phyloP scores from a whole-genome alignment of 2,329 filamentous ascomycete species.

The Trichophyton verrucosum region DNA sequence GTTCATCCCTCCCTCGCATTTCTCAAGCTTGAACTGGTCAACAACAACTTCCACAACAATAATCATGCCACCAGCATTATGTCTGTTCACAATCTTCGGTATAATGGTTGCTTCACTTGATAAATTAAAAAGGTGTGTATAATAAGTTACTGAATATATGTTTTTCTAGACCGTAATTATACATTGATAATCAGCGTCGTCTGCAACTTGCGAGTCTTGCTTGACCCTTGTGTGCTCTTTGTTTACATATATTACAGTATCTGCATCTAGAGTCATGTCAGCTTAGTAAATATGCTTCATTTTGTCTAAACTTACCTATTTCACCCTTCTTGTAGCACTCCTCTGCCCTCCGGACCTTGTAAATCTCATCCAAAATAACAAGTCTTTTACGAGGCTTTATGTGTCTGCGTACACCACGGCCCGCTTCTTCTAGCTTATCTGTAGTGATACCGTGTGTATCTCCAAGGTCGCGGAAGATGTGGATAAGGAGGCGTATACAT shows the following conservation, averaged over 20 bases:
- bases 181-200: background rate
- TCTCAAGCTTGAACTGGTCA: too few relatives aligned
- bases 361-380: slow-evolving; percentile 31
- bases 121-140: background rate
- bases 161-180: too few relatives aligned
- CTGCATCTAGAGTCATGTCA: background rate
- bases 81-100: too few relatives aligned
- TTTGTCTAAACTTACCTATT: slow-evolving; percentile 26
- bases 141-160: background rate
- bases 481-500: slow-evolving; percentile 28
- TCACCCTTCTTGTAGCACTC: slow-evolving; percentile 32
- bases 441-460: slow-evolving; percentile 23
- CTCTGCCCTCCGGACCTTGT: slow-evolving; percentile 19
- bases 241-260: slow-evolving; percentile 27
- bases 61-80: too few relatives aligned
- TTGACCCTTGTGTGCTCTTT: slow-evolving; percentile 16
- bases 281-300: slow-evolving; percentile 10
- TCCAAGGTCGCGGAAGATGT: slow-evolving; percentile 30
- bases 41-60: too few relatives aligned
- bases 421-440: slow-evolving; percentile 30
- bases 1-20: too few relatives aligned
- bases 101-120: background rate
- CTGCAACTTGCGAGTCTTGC: background rate
- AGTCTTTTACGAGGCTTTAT: slow-evolving; percentile 25
- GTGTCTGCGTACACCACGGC: slow-evolving; percentile 25